Conservation (phyloP, 2,329 filamentous ascomycete genomes). For the Sclerotinia glacialis region DNA sequence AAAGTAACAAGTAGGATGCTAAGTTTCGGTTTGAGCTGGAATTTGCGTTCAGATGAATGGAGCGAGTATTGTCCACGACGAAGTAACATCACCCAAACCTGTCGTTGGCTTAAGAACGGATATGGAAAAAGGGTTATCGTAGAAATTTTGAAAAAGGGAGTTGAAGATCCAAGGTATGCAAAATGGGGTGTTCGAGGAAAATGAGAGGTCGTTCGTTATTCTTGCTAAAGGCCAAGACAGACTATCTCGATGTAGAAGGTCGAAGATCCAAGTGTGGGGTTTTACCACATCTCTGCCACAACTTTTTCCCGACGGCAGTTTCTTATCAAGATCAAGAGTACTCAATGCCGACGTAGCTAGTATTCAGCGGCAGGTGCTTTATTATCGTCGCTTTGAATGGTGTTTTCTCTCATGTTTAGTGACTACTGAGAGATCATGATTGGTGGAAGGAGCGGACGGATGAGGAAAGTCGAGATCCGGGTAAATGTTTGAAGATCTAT, state of each 20-base stretch:
- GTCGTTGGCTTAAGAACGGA: not conserved
- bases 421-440: not conserved
- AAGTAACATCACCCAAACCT: not conserved
- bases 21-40: not conserved
- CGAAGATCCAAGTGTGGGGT: not conserved
- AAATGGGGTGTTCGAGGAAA: not conserved
- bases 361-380: not conserved
- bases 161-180: not conserved
- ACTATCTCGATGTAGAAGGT: slow-evolving; percentile 16
- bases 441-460: not conserved
- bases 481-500: not conserved
- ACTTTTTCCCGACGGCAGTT: slow-evolving; percentile 1
- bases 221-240: not conserved
- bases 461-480: not conserved
- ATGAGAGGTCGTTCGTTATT: not conserved
- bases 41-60: not conserved
- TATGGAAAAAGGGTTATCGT: not conserved
- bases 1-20: not conserved
- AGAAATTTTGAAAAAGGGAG: not conserved
- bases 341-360: not conserved
- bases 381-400: not conserved
- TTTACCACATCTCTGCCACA: not conserved
- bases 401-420: not conserved
- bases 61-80: not conserved
- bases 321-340: not conserved